A percentile compares a stretch with the other conserved stretches of the same genome.
Evolutionary conservation across 2,329 filamentous ascomycete species (phyloP).

Genomic region (Fragosphaeria purpurea): DNA sequence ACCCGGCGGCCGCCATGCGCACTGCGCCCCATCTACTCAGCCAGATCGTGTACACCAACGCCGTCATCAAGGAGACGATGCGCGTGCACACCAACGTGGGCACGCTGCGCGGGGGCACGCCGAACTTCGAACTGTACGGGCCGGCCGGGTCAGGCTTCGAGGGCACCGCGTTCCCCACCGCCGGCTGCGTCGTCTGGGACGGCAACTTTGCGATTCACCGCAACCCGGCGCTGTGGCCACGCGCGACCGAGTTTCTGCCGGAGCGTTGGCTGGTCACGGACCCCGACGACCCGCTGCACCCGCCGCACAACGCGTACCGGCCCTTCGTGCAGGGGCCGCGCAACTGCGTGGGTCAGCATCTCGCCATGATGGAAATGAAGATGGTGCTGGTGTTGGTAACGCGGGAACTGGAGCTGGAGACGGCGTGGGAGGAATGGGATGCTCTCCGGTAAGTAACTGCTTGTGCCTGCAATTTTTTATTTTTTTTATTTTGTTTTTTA

Average conservation of each 20-base stretch:
- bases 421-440: constrained; percentile 17
- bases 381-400: constrained; percentile 9
- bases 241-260: constrained; percentile 34
- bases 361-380: constrained; percentile 11
- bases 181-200: constrained; percentile 31
- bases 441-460: neutral
- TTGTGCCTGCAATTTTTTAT: too few relatives aligned
- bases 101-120: constrained; percentile 28
- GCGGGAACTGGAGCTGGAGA: constrained; percentile 9
- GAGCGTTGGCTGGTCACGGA: constrained; percentile 33
- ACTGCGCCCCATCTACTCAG: constrained; percentile 36
- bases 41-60: constrained; percentile 41
- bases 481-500: too few relatives aligned
- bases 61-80: constrained; percentile 45
- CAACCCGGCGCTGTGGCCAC: constrained; percentile 30
- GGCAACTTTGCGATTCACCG: constrained; percentile 28
- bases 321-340: constrained; percentile 45
- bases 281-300: constrained; percentile 23
- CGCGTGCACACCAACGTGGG: constrained; percentile 43
- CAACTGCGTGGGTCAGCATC: constrained; percentile 44
- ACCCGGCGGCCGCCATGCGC: constrained; percentile 28
- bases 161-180: constrained; percentile 35
- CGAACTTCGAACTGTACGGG: constrained; percentile 30
- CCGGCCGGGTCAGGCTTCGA: constrained; percentile 17
- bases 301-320: constrained; percentile 38